A percentile compares a stretch with the other conserved stretches of the same genome.
Evolutionary conservation across 1,284 basidiomycete genomes (phyloP).

Genomic region (Singerocomus rubriflavus): DNA sequence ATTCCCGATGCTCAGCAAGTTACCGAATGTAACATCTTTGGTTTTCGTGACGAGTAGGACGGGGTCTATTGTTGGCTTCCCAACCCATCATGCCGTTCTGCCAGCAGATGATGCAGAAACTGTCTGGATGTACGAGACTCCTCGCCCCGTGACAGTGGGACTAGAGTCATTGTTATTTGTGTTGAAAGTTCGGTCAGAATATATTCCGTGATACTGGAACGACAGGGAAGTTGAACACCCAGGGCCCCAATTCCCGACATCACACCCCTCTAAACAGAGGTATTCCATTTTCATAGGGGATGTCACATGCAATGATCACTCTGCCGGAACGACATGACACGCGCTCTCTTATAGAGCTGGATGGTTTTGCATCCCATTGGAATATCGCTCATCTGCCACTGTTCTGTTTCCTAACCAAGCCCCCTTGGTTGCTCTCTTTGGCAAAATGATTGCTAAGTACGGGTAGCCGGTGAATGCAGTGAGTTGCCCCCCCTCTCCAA

Average conservation of each 20-base stretch:
- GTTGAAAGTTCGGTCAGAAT: slow-evolving; percentile 40
- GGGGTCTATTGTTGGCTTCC: slow-evolving; percentile 16
- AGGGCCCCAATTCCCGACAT: slow-evolving; percentile 27
- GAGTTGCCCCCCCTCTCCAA: slow-evolving; percentile 40
- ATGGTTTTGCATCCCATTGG: slow-evolving; percentile 29
- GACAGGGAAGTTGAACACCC: slow-evolving; percentile 38
- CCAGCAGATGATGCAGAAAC: slow-evolving; percentile 39
- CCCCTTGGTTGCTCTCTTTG: slow-evolving; percentile 51
- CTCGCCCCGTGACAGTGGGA: slow-evolving; percentile 47
- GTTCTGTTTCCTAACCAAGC: slow-evolving; percentile 23
- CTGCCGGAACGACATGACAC: slow-evolving; percentile 21
- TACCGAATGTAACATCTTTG: not conserved
- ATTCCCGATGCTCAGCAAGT: not conserved
- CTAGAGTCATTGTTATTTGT: slow-evolving; percentile 42
- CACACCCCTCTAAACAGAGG: slow-evolving; percentile 48
- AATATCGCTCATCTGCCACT: slow-evolving; percentile 40
- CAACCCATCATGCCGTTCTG: slow-evolving; percentile 39
- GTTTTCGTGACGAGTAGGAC: slow-evolving; percentile 6
- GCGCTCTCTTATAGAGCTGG: slow-evolving; percentile 27
- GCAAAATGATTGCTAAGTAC: slow-evolving; percentile 49
- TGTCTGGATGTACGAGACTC: slow-evolving; percentile 50
- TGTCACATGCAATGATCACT: slow-evolving; percentile 24
- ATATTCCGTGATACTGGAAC: slow-evolving; percentile 58
- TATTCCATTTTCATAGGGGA: slow-evolving; percentile 37
- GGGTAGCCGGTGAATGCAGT: slow-evolving; percentile 43